Conservation (phyloP, 306 rosid species). For the Rubus parviflorus region DNA sequence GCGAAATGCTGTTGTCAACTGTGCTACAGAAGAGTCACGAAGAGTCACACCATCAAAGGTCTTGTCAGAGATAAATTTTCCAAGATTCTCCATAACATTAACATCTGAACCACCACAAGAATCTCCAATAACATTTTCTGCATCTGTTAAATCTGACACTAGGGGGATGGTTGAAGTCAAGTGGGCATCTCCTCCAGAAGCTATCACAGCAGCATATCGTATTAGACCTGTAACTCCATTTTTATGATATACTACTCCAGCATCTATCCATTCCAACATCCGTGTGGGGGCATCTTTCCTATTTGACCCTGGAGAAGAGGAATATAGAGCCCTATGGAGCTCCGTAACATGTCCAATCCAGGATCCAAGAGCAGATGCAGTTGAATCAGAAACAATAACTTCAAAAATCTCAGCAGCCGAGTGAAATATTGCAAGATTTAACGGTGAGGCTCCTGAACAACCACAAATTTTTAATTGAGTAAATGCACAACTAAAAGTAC, state of each 20-base stretch:
- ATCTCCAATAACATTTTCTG: conserved; percentile 81
- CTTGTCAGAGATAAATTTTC: conserved; percentile 82
- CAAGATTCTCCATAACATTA: conserved; percentile 95
- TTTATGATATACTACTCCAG: conserved; percentile 86
- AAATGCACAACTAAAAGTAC: conserved; percentile 21
- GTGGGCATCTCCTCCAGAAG: conserved; percentile 97
- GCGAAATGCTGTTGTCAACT: conserved; percentile 89
- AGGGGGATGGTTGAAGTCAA: conserved; percentile 65
- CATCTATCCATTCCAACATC: conserved; percentile 96
- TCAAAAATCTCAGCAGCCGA: conserved; percentile 98
- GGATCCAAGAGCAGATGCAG: conserved; percentile 75
- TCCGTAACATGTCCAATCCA: conserved; percentile 94
- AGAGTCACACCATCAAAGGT: conserved; percentile 89
- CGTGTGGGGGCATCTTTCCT: conserved; percentile 96
- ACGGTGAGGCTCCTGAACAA: conserved; percentile 75
- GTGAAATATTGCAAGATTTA: conserved; percentile 86
- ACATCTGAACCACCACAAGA: conserved; percentile 69
- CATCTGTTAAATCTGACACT: conserved; percentile 87
- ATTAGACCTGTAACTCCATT: conserved; percentile 88
- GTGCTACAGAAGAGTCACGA: conserved; percentile 87
- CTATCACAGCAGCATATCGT: conserved; percentile 88
- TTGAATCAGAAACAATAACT: conserved; percentile 89
- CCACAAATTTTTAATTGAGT: conserved; percentile 20
- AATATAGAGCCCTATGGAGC: conserved; percentile 81
- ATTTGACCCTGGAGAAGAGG: conserved; percentile 91